A percentile compares a stretch with the other conserved stretches of the same genome.
Conservation (phyloP, 352 stramenopile genomes). For the Pseudoperonospora humuli region DNA sequence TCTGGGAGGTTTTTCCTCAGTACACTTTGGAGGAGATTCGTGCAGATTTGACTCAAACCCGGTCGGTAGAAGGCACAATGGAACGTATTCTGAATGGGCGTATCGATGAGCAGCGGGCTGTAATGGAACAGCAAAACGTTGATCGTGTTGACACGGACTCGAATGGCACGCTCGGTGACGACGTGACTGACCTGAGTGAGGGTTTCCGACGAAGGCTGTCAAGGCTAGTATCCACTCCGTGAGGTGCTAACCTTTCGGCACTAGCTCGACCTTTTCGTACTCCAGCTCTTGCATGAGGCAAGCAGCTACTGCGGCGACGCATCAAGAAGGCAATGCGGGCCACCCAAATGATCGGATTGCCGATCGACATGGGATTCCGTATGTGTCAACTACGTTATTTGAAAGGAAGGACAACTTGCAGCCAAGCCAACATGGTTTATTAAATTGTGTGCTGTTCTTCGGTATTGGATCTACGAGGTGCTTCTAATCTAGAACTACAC, state of each 20-base stretch:
- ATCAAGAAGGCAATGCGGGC: conserved; percentile 4
- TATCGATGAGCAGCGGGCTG: conserved; percentile 31
- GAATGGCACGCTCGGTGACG: conserved; percentile 23
- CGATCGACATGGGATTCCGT: neutral
- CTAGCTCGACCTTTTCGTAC: too few relatives aligned
- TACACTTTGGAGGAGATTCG: conserved; percentile 51
- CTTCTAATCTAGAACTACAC: neutral
- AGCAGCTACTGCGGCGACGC: neutral
- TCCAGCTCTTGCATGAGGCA: neutral
- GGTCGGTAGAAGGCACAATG: conserved; percentile 61
- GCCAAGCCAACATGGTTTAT: conserved; percentile 1
- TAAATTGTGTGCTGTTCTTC: neutral
- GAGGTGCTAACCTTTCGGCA: conserved; percentile 6
- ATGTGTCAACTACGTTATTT: neutral
- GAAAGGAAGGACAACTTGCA: neutral
- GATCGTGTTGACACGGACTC: conserved; percentile 16
- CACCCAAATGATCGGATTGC: neutral
- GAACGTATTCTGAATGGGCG: conserved; percentile 59
- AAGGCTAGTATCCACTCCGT: conserved; percentile 26
- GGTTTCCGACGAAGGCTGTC: conserved; percentile 36
- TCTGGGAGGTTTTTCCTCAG: conserved; percentile 71
- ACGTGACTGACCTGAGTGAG: conserved; percentile 31
- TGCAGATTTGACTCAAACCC: conserved; percentile 42
- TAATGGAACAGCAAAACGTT: conserved; percentile 14
- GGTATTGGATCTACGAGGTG: neutral